Evolutionary conservation across 495 filamentous ascomycete genomes (phyloP).

Genomic region (Entonaema liquescens): DNA sequence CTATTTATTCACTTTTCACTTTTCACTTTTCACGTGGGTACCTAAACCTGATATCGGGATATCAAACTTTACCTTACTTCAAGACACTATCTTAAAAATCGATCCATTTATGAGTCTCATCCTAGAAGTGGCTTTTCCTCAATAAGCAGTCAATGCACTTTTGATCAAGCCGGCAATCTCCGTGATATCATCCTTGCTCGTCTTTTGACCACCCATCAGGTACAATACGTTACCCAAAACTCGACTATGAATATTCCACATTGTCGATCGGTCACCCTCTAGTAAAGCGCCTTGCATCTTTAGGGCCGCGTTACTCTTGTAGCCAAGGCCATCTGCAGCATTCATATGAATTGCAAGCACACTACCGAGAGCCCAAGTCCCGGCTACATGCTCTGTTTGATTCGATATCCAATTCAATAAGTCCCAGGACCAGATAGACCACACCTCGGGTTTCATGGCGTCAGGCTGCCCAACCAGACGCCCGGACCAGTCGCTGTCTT

Average conservation of each 20-base stretch:
- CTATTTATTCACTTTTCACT: too few species aligned
- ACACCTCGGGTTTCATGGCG: conserved; percentile 50
- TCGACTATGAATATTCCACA: conserved; percentile 72
- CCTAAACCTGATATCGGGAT: not conserved
- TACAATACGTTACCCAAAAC: conserved; percentile 81
- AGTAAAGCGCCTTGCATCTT: conserved; percentile 66
- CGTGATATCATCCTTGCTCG: conserved; percentile 57
- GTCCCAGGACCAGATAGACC: conserved; percentile 73
- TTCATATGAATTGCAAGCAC: conserved; percentile 73
- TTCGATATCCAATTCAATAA: conserved; percentile 66
- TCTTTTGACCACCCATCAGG: conserved; percentile 75
- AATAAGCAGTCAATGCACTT: not conserved
- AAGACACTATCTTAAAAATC: not conserved
- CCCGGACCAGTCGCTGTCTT: conserved; percentile 50
- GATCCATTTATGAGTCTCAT: not conserved
- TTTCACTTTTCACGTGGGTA: not conserved
- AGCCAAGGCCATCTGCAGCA: conserved; percentile 59
- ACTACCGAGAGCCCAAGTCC: conserved; percentile 73
- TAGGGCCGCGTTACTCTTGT: conserved; percentile 70
- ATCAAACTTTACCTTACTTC: not conserved
- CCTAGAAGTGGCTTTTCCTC: not conserved
- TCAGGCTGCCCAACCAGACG: not conserved
- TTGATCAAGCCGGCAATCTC: conserved; percentile 53
- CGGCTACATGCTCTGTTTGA: conserved; percentile 58
- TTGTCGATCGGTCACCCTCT: conserved; percentile 24